These are phyloP conservation scores for Tricholoma sp. DNA, from an alignment of 768 basidiomycete species.

Conservation along the genomic window DNA sequence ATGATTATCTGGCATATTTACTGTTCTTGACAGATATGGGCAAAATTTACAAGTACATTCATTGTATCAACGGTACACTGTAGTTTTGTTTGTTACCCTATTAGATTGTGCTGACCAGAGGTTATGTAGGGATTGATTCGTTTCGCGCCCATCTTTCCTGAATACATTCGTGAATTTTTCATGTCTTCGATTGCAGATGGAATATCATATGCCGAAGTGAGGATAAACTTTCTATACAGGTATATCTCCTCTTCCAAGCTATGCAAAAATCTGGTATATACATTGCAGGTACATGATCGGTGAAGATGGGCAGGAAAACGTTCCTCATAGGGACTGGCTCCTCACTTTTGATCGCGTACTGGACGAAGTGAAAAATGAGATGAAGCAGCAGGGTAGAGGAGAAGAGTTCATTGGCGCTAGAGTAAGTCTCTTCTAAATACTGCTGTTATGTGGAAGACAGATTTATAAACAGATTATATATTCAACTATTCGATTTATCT, in stretches of 20 bases:
- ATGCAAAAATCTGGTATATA: neutral
- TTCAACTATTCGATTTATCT: constrained; percentile 51
- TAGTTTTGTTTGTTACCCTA: neutral
- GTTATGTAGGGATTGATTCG: constrained; percentile 34
- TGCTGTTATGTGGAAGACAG: neutral
- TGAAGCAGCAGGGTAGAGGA: constrained; percentile 46
- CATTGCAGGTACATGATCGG: constrained; percentile 49
- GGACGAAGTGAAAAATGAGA: constrained; percentile 46
- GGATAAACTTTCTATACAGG: constrained; percentile 58
- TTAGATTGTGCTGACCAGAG: neutral
- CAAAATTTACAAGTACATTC: constrained; percentile 60
- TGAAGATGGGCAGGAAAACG: constrained; percentile 48
- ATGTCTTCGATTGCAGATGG: constrained; percentile 61
- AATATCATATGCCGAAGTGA: constrained; percentile 63
- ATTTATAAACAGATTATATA: constrained; percentile 56
- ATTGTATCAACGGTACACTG: constrained; percentile 36
- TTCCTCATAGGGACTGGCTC: constrained; percentile 59
- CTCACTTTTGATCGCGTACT: constrained; percentile 46
- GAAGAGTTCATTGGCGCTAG: constrained; percentile 64
- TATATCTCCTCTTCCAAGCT: neutral
- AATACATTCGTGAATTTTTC: constrained; percentile 62
- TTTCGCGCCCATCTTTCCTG: constrained; percentile 52
- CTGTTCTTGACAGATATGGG: constrained; percentile 59
- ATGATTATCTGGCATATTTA: neutral
- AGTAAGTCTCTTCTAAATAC: constrained; percentile 28